phyloP scores from a whole-genome alignment of 2,329 filamentous ascomycete species.

The Didymella segeticola region DNA sequence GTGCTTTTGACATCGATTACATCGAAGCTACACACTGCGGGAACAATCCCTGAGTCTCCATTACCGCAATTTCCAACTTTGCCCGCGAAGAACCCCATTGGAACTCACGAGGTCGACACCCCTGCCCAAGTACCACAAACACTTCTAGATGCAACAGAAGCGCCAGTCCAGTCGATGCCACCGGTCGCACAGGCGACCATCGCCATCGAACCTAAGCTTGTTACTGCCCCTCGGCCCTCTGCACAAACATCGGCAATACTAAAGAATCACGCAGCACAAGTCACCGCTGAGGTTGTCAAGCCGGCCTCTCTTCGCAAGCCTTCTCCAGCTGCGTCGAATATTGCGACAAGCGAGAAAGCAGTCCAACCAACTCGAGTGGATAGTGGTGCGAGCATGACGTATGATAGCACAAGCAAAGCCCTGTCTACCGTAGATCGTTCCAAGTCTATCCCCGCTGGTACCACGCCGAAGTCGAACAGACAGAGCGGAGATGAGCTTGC shows the following conservation, averaged over 20 bases:
- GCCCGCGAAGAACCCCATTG: neutral
- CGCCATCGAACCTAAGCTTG: neutral
- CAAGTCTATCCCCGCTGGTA: neutral
- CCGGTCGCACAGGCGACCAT: neutral
- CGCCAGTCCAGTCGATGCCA: neutral
- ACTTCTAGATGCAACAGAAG: neutral
- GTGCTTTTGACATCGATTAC: neutral
- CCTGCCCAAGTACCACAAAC: neutral
- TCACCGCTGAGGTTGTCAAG: too few species aligned
- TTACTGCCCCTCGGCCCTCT: neutral
- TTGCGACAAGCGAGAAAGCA: neutral
- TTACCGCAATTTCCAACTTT: neutral
- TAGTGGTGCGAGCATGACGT: slow-evolving; percentile 2
- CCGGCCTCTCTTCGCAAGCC: too few species aligned
- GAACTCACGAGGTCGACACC: neutral
- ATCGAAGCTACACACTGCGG: too few species aligned
- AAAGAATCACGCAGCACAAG: too few species aligned
- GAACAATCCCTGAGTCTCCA: too few species aligned
- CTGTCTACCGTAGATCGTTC: neutral
- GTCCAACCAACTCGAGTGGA: slow-evolving; percentile 2
- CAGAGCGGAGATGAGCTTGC: slow-evolving; percentile 12
- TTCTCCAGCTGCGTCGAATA: neutral
- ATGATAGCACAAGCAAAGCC: neutral
- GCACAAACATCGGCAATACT: neutral
- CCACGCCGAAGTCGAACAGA: neutral